Evolutionary conservation across 306 rosid species (phyloP), one percentile per base, ranked within the genome.

Genomic region (Lathyrus tuberosus): DNA sequence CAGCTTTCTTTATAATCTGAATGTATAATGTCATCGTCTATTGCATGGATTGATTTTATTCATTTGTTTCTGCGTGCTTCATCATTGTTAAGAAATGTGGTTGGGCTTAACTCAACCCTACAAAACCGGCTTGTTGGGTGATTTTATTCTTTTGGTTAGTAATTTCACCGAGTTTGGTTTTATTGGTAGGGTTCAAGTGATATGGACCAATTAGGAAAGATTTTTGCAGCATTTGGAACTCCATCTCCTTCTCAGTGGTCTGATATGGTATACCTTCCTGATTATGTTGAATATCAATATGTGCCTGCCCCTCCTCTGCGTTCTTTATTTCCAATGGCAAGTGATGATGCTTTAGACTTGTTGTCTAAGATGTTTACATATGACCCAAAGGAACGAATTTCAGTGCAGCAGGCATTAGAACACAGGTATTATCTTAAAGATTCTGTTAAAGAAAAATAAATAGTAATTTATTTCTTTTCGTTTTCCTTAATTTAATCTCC

Each of bases 171-270:
- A 49, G 16, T 43, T 60, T 67, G 8, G 57, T 62, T 72, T 15
- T 26, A 31, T n/a, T 81, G 28, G 68, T 69, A 94, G 98, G 98
- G 98, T 71, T 79, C 94, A 61, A 94, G 95, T 77, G 99, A 94
- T 73, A 94, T 94, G 58, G 99, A 94, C 80, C 99, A 94, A 76
- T 81, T 94, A 72, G 97, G 99, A 71, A 94, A 94, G 81, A 87
- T 89, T 70, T 94, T 94, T 64, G 91, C 92, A 14, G 96, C 97
- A 54, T 89, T 91, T 82, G 97, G 99, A 71, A 91, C 99, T 65
- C 97, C 99, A 53, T 78, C 96, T 49, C 65, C 88, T 81, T 82
- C 96, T 69, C 99, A 91, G 78, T 94, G 99, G 97, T 85, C 97
- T 71, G 99, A 94, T 82, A 86, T 94, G 84, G 74, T 84, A 40